phyloP scores from a whole-genome alignment of 78 protist species.

The Tieghemostelium lacteum region DNA sequence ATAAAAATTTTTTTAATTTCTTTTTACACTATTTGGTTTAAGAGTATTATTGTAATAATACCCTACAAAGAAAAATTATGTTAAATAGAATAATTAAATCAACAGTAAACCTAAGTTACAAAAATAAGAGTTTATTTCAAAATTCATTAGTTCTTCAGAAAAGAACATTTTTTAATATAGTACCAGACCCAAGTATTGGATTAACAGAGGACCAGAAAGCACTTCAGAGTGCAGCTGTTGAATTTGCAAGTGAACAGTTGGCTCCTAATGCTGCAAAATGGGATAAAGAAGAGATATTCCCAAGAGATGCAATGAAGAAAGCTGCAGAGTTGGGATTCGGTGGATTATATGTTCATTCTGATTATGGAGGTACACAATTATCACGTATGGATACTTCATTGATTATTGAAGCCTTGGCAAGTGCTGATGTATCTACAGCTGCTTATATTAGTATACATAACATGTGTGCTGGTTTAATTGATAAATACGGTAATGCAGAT shows the following conservation, averaged over 20 bases:
- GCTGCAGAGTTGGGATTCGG: slow-evolving; percentile 94
- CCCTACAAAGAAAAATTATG: too few relatives aligned
- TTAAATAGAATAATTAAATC: too few relatives aligned
- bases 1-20: too few relatives aligned
- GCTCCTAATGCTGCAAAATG: slow-evolving; percentile 87
- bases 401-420: slow-evolving; percentile 88
- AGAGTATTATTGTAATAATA: too few relatives aligned
- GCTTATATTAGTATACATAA: slow-evolving; percentile 95
- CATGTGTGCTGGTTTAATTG: slow-evolving; percentile 93
- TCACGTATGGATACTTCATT: slow-evolving; percentile 88
- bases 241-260: slow-evolving; percentile 82
- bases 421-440: slow-evolving; percentile 89
- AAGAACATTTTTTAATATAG: slow-evolving; percentile 51
- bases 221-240: slow-evolving; percentile 49
- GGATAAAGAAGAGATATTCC: slow-evolving; percentile 86
- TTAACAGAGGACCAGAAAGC: slow-evolving; percentile 77
- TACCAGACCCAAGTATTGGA: slow-evolving; percentile 77
- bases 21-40: too few relatives aligned
- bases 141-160: too few relatives aligned
- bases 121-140: too few relatives aligned
- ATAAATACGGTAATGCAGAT: slow-evolving; percentile 85
- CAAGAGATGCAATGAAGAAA: slow-evolving; percentile 77
- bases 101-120: too few relatives aligned
- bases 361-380: slow-evolving; percentile 89
- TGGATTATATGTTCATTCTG: slow-evolving; percentile 87